Percentiles rank a stretch among this genome's conserved stretches.
phyloP scores from a whole-genome alignment of 805 yeast species.

The Cyberlindnera saturnus region DNA sequence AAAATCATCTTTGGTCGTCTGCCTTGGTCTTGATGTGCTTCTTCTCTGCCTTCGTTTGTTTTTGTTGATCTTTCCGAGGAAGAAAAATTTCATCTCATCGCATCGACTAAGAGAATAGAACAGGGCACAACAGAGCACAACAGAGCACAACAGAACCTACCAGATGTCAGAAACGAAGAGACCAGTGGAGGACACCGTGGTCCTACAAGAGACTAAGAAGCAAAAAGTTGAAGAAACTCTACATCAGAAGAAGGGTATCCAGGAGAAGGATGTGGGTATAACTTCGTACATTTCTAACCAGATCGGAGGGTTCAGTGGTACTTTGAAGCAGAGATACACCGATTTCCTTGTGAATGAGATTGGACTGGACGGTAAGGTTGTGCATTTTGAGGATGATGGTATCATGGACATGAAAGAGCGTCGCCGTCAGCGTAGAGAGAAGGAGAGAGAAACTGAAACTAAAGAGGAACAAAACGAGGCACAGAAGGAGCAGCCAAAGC shows the following conservation, averaged over 20 bases:
- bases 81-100: conserved; percentile 2
- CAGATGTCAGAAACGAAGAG: conserved; percentile 19
- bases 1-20: conserved; percentile 5
- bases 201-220: conserved; percentile 16
- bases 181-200: conserved; percentile 13
- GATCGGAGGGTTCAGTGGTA: conserved; percentile 65
- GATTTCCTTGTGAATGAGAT: conserved; percentile 94
- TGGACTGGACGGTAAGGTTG: conserved; percentile 56
- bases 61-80: background rate
- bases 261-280: conserved; percentile 84
- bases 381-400: conserved; percentile 74
- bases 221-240: conserved; percentile 10
- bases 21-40: no score
- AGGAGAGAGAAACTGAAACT: conserved; percentile 21
- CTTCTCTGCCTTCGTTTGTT: background rate
- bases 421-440: conserved; percentile 29
- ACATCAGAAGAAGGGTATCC: conserved; percentile 36
- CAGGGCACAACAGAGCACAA: no score
- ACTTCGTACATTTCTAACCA: conserved; percentile 54
- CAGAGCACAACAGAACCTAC: no score
- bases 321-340: conserved; percentile 81
- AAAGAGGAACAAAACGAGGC: conserved; percentile 4
- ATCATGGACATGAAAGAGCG: conserved; percentile 45
- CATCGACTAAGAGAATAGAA: background rate
- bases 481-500: conserved; percentile 12